phyloP scores from a whole-genome alignment of 176 grass and related monocot genomes.

The Calamus simplicifolius region DNA sequence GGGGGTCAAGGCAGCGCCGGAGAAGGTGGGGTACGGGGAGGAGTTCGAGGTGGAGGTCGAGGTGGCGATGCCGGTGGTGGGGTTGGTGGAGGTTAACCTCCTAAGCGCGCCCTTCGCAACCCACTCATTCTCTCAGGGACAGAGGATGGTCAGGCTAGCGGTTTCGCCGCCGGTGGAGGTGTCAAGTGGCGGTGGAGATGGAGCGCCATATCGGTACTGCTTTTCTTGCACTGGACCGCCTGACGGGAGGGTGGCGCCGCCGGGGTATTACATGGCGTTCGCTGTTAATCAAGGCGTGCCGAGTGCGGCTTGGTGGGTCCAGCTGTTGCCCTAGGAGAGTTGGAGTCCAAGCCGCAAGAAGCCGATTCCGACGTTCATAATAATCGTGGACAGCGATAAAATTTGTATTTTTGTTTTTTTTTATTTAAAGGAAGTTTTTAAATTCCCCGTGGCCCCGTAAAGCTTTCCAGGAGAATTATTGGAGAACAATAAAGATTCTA shows the following conservation, averaged over 20 bases:
- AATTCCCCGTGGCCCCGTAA: too few relatives aligned
- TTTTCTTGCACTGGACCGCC: constrained; percentile 1
- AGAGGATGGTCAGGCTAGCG: constrained; percentile 12
- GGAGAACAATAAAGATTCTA: too few relatives aligned
- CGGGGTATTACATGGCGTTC: constrained; percentile 22
- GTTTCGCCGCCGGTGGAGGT: background rate
- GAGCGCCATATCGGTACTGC: background rate
- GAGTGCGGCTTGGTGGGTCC: constrained; percentile 13
- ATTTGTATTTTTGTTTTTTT: too few relatives aligned
- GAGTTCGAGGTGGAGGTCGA: constrained; percentile 8
- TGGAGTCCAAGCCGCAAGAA: too few relatives aligned
- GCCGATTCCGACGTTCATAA: too few relatives aligned
- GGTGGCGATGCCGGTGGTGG: constrained; percentile 8
- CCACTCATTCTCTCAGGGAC: constrained; percentile 27
- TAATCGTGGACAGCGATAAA: too few relatives aligned
- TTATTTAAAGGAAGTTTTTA: too few relatives aligned
- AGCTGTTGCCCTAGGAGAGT: constrained; percentile 8
- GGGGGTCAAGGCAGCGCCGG: background rate
- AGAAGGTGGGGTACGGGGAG: constrained; percentile 11
- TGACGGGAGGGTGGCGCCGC: constrained; percentile 22
- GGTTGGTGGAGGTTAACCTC: constrained; percentile 10
- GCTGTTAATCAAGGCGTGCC: constrained; percentile 19
- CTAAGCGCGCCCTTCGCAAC: constrained; percentile 22
- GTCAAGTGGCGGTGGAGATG: background rate
- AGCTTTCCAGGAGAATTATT: too few relatives aligned